Evolutionary conservation across 257 asterid species (phyloP).

Genomic region (Solanum chiquidenum): DNA sequence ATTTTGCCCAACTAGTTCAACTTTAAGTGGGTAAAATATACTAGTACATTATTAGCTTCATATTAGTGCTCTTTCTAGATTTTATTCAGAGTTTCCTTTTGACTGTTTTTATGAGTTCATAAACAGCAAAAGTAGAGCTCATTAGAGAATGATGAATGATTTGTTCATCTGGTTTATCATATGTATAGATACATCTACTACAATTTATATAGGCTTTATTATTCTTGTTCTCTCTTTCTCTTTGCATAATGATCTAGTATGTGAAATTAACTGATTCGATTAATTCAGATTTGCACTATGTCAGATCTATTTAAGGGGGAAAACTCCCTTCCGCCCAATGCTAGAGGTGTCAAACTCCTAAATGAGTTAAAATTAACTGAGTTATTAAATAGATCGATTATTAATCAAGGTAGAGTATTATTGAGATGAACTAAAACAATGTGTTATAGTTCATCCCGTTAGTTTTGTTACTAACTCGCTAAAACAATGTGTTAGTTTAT

Average conservation of each 20-base stretch:
- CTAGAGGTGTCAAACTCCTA: background rate
- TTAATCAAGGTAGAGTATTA: background rate
- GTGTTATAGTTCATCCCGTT: no score
- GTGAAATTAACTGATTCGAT: background rate
- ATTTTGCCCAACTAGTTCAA: background rate
- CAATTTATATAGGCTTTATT: background rate
- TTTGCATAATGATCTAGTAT: background rate
- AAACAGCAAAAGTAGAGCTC: background rate
- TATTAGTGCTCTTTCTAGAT: background rate
- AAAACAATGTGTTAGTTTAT: no score
- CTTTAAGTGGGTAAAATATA: background rate
- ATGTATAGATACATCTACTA: background rate
- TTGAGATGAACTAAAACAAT: background rate
- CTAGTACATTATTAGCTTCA: background rate
- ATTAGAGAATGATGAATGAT: background rate
- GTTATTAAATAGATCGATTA: background rate
- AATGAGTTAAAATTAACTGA: background rate
- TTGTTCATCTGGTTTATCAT: background rate
- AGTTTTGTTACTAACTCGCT: no score
- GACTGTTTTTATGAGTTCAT: background rate
- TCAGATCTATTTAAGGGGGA: no score
- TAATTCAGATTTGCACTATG: background rate
- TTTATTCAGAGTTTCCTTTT: background rate
- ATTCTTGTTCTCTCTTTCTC: background rate
- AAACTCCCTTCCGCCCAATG: background rate